Percentiles rank a stretch among this genome's conserved stretches.
These are phyloP conservation scores for Prunus armeniaca DNA, from an alignment of 306 rosid genomes.

Conservation along the genomic window DNA sequence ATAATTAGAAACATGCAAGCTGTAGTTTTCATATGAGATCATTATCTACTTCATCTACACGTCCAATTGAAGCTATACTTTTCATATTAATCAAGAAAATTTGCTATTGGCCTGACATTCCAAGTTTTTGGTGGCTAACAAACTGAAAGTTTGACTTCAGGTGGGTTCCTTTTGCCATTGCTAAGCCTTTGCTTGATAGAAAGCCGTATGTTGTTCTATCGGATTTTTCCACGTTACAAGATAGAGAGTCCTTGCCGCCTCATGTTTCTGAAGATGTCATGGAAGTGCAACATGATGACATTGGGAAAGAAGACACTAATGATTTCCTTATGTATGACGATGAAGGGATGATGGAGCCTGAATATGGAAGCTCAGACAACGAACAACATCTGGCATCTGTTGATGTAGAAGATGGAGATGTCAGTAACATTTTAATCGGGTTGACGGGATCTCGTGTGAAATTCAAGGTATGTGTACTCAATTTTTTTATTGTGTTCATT, in stretches of 20 bases:
- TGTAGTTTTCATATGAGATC: background rate
- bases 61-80: background rate
- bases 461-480: constrained; percentile 57
- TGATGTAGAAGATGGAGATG: constrained; percentile 42
- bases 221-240: constrained; percentile 53
- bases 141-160: constrained; percentile 42
- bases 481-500: background rate
- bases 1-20: background rate
- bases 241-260: constrained; percentile 43
- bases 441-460: constrained; percentile 48
- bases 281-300: constrained; percentile 42
- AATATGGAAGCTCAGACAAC: constrained; percentile 56
- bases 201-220: constrained; percentile 70
- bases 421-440: constrained; percentile 54
- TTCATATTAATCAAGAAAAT: background rate
- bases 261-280: constrained; percentile 36
- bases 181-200: constrained; percentile 77
- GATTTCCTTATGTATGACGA: constrained; percentile 53
- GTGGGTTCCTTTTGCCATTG: constrained; percentile 76
- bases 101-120: background rate
- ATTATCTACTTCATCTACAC: background rate
- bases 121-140: constrained; percentile 29
- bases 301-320: constrained; percentile 47
- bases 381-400: constrained; percentile 34
- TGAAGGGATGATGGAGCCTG: constrained; percentile 51